phyloP scores from a whole-genome alignment of 2,329 filamentous ascomycete species.

The Penicillium sp. region DNA sequence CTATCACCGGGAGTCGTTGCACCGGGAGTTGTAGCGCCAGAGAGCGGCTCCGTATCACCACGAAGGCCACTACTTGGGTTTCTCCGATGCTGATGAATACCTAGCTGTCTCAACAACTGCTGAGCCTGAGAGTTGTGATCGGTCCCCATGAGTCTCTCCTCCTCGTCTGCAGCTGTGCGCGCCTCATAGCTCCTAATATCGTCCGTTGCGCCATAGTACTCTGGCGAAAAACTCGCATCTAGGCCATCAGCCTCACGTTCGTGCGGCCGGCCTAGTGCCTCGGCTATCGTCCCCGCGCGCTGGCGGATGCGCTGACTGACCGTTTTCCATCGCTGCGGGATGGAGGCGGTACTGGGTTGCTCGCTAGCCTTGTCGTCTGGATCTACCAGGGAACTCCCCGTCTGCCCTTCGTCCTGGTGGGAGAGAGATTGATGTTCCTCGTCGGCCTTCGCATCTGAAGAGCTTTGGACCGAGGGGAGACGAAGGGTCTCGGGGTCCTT shows the following conservation, averaged over 20 bases:
- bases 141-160: conserved; percentile 12
- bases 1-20: conserved; percentile 22
- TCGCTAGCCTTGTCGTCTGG: conserved; percentile 13
- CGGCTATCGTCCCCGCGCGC: conserved; percentile 26
- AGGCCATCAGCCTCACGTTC: conserved; percentile 30
- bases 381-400: not conserved
- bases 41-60: conserved; percentile 17
- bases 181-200: conserved; percentile 26
- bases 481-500: conserved; percentile 11
- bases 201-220: conserved; percentile 30
- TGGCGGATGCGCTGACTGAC: conserved; percentile 26
- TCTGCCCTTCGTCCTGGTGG: conserved; percentile 5
- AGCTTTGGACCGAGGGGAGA: conserved; percentile 11
- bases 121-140: conserved; percentile 30
- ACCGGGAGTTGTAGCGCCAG: conserved; percentile 24
- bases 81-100: conserved; percentile 12
- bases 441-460: not conserved
- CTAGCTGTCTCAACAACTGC: conserved; percentile 25
- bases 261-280: conserved; percentile 28
- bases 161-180: conserved; percentile 27
- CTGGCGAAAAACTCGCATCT: conserved; percentile 24
- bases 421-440: conserved; percentile 2
- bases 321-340: conserved; percentile 26
- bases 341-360: conserved; percentile 12
- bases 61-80: not conserved